Conservation (phyloP, 1,284 basidiomycete species). For the Ceratobasidium sp. region DNA sequence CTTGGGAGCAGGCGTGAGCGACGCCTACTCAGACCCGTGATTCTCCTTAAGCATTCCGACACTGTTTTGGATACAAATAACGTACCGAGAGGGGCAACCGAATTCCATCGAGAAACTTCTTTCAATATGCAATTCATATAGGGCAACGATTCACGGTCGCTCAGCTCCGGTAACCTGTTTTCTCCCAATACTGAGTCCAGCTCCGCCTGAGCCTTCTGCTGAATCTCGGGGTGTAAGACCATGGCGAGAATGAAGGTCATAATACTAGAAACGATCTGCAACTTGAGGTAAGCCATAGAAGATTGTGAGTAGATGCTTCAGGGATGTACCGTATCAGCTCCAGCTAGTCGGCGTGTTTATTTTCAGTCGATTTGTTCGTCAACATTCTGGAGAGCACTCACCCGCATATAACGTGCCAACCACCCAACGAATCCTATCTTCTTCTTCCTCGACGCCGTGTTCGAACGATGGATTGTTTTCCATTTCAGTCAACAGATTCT, state of each 20-base stretch:
- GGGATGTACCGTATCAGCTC: conserved; percentile 33
- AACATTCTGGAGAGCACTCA: background rate
- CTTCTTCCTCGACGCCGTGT: conserved; percentile 8
- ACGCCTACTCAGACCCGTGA: conserved; percentile 23
- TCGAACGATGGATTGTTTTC: background rate
- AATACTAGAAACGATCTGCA: background rate
- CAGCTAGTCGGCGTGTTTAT: background rate
- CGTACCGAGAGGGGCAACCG: conserved; percentile 42
- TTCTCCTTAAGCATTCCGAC: background rate
- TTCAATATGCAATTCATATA: conserved; percentile 33
- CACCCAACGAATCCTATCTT: background rate
- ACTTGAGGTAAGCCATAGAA: background rate
- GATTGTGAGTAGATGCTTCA: background rate
- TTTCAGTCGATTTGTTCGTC: too few species aligned
- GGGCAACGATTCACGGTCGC: conserved; percentile 22
- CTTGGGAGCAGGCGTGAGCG: conserved; percentile 45
- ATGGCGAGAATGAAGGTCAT: conserved; percentile 41
- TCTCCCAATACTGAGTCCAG: conserved; percentile 38
- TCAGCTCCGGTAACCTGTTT: conserved; percentile 41
- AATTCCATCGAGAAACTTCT: conserved; percentile 37
- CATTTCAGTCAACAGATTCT: background rate
- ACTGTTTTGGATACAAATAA: background rate
- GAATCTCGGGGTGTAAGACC: conserved; percentile 41
- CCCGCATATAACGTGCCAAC: conserved; percentile 15
- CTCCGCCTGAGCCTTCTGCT: conserved; percentile 38